Evolutionary conservation across 2,329 filamentous ascomycete genomes (phyloP).

Genomic region (Didymella exigua): DNA sequence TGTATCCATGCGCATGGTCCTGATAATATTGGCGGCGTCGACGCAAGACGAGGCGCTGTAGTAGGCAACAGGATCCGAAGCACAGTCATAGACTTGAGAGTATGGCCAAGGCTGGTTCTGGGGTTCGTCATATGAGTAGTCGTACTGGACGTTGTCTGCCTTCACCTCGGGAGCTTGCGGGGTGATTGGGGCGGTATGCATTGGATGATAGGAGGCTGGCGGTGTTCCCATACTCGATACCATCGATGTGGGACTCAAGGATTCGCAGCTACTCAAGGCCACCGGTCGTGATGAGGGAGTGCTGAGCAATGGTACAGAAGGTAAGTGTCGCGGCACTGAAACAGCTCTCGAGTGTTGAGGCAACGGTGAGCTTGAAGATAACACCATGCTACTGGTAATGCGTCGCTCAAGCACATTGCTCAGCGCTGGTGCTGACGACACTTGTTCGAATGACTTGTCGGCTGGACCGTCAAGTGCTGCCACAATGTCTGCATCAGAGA

Average conservation of each 20-base stretch:
- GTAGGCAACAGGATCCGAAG: conserved; percentile 23
- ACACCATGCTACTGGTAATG: conserved; percentile 27
- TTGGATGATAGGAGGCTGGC: conserved; percentile 28
- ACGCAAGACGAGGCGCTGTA: conserved; percentile 46
- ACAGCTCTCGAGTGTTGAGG: conserved; percentile 20
- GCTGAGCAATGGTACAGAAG: conserved; percentile 29
- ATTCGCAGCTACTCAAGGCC: conserved; percentile 34
- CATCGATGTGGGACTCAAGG: conserved; percentile 41
- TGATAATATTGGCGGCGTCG: conserved; percentile 54
- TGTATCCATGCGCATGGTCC: conserved; percentile 50
- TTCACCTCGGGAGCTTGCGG: conserved; percentile 32
- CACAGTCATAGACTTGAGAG: conserved; percentile 23
- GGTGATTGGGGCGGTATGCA: conserved; percentile 28
- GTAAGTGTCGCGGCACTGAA: conserved; percentile 25
- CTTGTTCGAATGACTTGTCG: conserved; percentile 36
- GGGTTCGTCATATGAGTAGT: conserved; percentile 32
- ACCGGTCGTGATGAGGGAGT: conserved; percentile 30
- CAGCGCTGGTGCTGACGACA: conserved; percentile 36
- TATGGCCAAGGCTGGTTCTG: conserved; percentile 34
- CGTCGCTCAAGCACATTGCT: conserved; percentile 41
- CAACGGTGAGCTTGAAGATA: conserved; percentile 27
- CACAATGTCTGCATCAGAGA: conserved; percentile 61
- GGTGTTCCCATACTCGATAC: conserved; percentile 41
- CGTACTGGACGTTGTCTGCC: conserved; percentile 30
- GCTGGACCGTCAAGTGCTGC: conserved; percentile 32